A percentile compares a stretch with the other conserved stretches of the same genome.
These are phyloP conservation scores for Hyaloperonospora arabidopsidis DNA, from an alignment of 352 stramenopile genomes.

Conservation along the genomic window DNA sequence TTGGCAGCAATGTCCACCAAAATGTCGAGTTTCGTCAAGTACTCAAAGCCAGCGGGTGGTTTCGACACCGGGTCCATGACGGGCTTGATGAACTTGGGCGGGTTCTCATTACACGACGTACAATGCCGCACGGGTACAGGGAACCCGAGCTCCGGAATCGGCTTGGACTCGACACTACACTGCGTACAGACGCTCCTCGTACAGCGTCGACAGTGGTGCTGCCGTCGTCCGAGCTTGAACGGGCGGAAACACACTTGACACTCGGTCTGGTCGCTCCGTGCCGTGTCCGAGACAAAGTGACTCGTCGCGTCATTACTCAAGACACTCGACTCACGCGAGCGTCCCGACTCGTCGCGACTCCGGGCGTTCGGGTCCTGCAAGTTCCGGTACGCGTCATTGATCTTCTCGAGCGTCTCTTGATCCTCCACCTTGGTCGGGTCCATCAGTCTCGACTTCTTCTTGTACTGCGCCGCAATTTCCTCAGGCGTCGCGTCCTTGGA, in stretches of 20 bases:
- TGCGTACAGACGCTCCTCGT: constrained; percentile 80
- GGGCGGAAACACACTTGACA: constrained; percentile 84
- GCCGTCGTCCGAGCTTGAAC: constrained; percentile 75
- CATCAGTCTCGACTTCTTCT: constrained; percentile 59
- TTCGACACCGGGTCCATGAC: constrained; percentile 73
- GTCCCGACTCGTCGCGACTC: constrained; percentile 52
- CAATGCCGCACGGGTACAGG: constrained; percentile 72
- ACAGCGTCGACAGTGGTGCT: constrained; percentile 80
- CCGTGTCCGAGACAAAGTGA: constrained; percentile 63
- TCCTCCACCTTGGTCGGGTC: constrained; percentile 54
- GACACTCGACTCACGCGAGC: constrained; percentile 49
- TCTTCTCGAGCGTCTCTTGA: constrained; percentile 63
- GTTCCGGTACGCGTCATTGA: constrained; percentile 72
- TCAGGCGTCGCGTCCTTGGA: constrained; percentile 55
- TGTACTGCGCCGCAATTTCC: constrained; percentile 74
- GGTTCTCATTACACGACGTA: constrained; percentile 68
- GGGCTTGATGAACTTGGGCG: constrained; percentile 70
- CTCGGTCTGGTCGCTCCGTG: constrained; percentile 78
- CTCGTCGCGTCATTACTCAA: constrained; percentile 23
- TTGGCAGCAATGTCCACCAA: constrained; percentile 48
- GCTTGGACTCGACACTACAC: constrained; percentile 76
- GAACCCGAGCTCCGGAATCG: constrained; percentile 77
- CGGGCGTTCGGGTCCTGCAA: constrained; percentile 54
- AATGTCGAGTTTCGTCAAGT: constrained; percentile 79
- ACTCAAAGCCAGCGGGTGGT: constrained; percentile 75